phyloP scores from a whole-genome alignment of 2,329 filamentous ascomycete species.

The Fusarium secorum region DNA sequence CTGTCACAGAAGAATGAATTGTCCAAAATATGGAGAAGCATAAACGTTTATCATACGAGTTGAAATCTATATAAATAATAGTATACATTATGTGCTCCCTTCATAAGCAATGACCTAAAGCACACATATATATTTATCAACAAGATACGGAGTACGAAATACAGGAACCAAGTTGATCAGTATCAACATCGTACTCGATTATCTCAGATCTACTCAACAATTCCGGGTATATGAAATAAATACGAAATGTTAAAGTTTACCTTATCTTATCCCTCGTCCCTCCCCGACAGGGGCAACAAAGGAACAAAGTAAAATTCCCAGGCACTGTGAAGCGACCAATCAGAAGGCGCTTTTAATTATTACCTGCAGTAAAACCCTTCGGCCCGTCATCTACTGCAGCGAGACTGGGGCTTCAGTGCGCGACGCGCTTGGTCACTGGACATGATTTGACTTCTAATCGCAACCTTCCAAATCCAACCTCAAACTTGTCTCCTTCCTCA shows the following conservation, averaged over 20 bases:
- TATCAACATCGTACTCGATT: background rate
- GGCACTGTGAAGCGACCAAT: conserved; percentile 17
- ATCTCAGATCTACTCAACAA: background rate
- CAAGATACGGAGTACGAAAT: no score
- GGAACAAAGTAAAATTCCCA: background rate
- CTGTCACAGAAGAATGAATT: background rate
- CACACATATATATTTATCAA: background rate
- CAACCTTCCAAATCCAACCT: conserved; percentile 1
- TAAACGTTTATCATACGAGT: accelerated
- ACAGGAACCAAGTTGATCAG: background rate
- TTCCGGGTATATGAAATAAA: background rate
- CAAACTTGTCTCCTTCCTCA: conserved; percentile 5
- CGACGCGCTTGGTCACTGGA: conserved; percentile 19
- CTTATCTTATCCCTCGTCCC: background rate
- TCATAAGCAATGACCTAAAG: accelerated
- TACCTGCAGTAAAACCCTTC: conserved; percentile 30
- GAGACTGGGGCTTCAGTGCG: conserved; percentile 15
- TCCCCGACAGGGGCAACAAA: conserved; percentile 6
- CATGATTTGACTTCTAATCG: conserved; percentile 23
- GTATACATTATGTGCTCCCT: background rate
- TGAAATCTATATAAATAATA: background rate
- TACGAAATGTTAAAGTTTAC: background rate
- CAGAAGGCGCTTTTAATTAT: background rate
- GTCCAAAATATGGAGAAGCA: background rate
- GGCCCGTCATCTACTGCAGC: conserved; percentile 8